Conservation (phyloP, 345 rosid genomes). For the Populus nigra region DNA sequence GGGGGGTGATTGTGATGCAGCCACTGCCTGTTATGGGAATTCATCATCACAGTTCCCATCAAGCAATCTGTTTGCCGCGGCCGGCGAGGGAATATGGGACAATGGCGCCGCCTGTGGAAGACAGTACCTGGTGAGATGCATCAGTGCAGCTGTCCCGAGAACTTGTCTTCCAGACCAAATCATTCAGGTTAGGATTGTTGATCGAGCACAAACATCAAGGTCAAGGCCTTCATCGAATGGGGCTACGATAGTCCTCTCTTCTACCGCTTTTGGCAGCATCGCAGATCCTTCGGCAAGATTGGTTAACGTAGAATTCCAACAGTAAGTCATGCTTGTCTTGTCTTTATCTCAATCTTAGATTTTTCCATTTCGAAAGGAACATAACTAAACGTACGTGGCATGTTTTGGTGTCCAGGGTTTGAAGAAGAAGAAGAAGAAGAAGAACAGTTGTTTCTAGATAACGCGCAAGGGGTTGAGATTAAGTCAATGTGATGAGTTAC, state of each 20-base stretch:
- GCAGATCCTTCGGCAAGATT: slow-evolving; percentile 22
- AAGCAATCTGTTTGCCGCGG: slow-evolving; percentile 50
- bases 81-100: slow-evolving; percentile 65
- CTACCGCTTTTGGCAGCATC: slow-evolving; percentile 38
- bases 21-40: slow-evolving; percentile 53
- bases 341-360: background rate
- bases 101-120: slow-evolving; percentile 63
- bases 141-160: slow-evolving; percentile 33
- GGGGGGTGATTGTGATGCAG: slow-evolving; percentile 20
- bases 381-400: background rate
- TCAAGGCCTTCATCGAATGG: slow-evolving; percentile 35
- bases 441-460: background rate
- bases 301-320: slow-evolving; percentile 46
- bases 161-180: slow-evolving; percentile 32
- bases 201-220: slow-evolving; percentile 33
- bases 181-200: slow-evolving; percentile 45
- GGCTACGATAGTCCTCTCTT: slow-evolving; percentile 45
- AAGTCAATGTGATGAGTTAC: background rate
- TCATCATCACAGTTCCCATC: slow-evolving; percentile 45
- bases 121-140: slow-evolving; percentile 51
- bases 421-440: background rate
- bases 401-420: background rate
- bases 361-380: background rate
- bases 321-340: slow-evolving; percentile 28
- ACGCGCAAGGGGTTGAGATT: background rate